Base-by-base conservation (phyloP, 2,329 filamentous ascomycete genomes). In the Chrysosporium keratinophilum region DNA sequence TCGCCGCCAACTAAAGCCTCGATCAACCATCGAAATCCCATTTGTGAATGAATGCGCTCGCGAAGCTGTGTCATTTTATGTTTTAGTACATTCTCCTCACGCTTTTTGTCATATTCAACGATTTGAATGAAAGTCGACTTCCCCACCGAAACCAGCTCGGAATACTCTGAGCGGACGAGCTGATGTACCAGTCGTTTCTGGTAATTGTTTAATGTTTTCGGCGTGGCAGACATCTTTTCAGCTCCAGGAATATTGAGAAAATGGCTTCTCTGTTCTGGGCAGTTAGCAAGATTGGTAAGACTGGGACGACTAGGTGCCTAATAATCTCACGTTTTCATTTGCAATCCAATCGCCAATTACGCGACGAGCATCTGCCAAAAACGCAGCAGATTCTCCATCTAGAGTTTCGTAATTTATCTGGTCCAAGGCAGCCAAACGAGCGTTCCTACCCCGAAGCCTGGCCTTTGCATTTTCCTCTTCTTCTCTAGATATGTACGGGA, bases 181-280 rank as follows among this genome's bases (percentile, higher is more conserved):
- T 85, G 82, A 62, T 86, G 79, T 0, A 86, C 75, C 5, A 87
- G 71, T 34, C 80, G 74, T 63, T 82, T 80, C 63, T 87, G 82
- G 60, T 79, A 85, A 0, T 75, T 73, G 56, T 75, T 80, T 23
- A 83, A 63, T 64, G 40, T 67, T 57, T 34, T 48, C 20, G 11
- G 52, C 52, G 11, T 50, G 56, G 35, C 65, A 45, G 23, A 56
- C 59, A 52, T 51, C 42, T 11, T 43, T 43, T 35, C 39, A 2
- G 68, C 61, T 12, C 67, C 66, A 3, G 71, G 69, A 28, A 78
- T 70, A 56, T 78, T 78, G 55, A 77, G 64, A 57, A 70, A 76
- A 7, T 65, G 49, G 7, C 65, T 59, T 50, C 60, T 65, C n/a
- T 34, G 39, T 53, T 58, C 43, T 23, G 37, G 12, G 12, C 7